Percentiles rank a stretch among this genome's conserved stretches.
phyloP scores from a whole-genome alignment of 1,284 basidiomycete species.

The Puccinia novopanici region DNA sequence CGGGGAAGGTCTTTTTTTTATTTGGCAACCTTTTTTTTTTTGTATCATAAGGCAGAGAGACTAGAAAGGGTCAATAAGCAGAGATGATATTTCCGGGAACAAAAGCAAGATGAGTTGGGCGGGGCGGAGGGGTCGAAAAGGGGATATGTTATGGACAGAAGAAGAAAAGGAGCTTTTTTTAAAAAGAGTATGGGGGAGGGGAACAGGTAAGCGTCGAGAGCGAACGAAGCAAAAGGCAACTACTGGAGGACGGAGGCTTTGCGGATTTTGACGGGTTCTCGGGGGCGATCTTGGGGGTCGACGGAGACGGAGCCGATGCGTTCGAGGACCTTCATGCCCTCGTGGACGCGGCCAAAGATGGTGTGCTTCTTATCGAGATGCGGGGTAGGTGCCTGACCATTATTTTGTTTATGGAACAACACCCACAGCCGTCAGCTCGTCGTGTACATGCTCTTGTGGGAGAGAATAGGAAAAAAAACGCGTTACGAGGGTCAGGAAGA shows the following conservation, averaged over 20 bases:
- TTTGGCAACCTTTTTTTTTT: no score
- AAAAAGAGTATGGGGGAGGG: no score
- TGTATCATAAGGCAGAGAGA: no score
- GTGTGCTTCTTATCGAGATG: constrained; percentile 53
- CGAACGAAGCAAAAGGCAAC: neutral
- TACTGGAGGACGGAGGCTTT: constrained; percentile 31
- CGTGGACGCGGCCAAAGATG: constrained; percentile 52
- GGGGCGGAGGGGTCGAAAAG: no score
- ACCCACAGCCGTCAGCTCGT: no score
- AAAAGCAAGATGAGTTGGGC: no score
- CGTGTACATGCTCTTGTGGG: neutral
- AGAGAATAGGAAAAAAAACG: neutral
- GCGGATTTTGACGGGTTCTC: constrained; percentile 49
- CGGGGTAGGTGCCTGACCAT: constrained; percentile 53
- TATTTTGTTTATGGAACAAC: no score
- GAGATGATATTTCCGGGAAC: no score
- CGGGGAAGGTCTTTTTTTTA: no score
- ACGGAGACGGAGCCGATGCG: constrained; percentile 55
- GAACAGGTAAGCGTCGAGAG: neutral
- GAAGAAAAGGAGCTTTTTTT: no score
- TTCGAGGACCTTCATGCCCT: constrained; percentile 53
- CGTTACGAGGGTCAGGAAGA: constrained; percentile 50
- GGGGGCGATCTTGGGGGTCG: constrained; percentile 53
- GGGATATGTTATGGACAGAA: no score
- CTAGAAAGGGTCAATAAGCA: no score